Percentiles rank a stretch among this genome's conserved stretches.
Conservation (phyloP, 1,284 basidiomycete species). For the Xerocomus tenax region DNA sequence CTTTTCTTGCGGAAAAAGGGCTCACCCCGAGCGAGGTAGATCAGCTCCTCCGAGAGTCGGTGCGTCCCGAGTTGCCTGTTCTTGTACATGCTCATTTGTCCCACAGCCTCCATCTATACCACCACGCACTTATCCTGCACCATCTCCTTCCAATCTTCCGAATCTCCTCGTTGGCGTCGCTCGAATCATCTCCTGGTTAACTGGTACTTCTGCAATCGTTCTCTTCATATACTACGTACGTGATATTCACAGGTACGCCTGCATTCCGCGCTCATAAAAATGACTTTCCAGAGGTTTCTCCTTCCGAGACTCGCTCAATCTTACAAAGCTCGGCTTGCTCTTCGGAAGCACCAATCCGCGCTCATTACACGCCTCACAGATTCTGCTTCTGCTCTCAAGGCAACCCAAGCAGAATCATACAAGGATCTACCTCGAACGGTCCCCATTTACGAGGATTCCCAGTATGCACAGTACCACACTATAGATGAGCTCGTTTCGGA, state of each 20-base stretch:
- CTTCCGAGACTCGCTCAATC: conserved; percentile 57
- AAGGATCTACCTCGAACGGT: conserved; percentile 47
- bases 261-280: conserved; percentile 7
- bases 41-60: conserved; percentile 48
- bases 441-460: conserved; percentile 40
- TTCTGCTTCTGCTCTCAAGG: conserved; percentile 46
- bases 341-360: conserved; percentile 50
- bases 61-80: conserved; percentile 23
- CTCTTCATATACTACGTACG: conserved; percentile 58
- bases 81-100: conserved; percentile 4
- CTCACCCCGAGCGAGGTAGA: conserved; percentile 54
- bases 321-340: conserved; percentile 49
- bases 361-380: conserved; percentile 47
- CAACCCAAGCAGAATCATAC: conserved; percentile 45
- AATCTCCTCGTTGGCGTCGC: conserved; percentile 51
- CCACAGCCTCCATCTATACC: conserved; percentile 47
- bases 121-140: conserved; percentile 64
- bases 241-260: conserved; percentile 1
- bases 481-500: conserved; percentile 41
- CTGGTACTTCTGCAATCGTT: conserved; percentile 51
- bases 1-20: conserved; percentile 67
- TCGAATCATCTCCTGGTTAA: conserved; percentile 59
- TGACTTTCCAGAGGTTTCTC: conserved; percentile 46
- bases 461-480: conserved; percentile 40
- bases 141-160: conserved; percentile 61